Conservation (phyloP, 2,329 filamentous ascomycete species). For the Delphinella strobiligena region DNA sequence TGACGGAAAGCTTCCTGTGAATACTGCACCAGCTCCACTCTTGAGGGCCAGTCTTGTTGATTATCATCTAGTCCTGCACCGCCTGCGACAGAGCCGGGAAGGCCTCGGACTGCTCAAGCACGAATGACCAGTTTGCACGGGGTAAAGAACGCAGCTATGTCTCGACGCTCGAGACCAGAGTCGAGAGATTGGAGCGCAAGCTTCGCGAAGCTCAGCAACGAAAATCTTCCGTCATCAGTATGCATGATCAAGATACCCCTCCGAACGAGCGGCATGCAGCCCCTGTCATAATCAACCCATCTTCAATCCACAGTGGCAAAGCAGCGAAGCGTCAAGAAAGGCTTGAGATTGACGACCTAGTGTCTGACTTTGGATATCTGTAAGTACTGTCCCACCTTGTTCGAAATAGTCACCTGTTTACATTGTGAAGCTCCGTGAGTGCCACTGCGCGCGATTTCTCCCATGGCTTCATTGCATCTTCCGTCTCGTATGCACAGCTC, state of each 20-base stretch:
- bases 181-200: conserved; percentile 75
- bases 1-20: conserved; percentile 73
- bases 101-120: conserved; percentile 77
- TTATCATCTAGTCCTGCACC: conserved; percentile 56
- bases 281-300: neutral
- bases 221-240: conserved; percentile 57
- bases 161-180: conserved; percentile 79
- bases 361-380: conserved; percentile 89
- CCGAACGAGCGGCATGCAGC: neutral
- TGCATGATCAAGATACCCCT: conserved; percentile 39
- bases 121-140: conserved; percentile 88
- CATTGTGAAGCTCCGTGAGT: conserved; percentile 61
- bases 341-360: conserved; percentile 78
- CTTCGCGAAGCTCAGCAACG: conserved; percentile 54
- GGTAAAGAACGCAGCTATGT: conserved; percentile 97
- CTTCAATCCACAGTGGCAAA: conserved; percentile 15
- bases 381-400: conserved; percentile 31
- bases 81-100: conserved; percentile 88
- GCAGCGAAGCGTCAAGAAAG: conserved; percentile 52
- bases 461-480: conserved; percentile 63
- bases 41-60: neutral
- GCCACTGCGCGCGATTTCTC: conserved; percentile 81
- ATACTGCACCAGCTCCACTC: conserved; percentile 1
- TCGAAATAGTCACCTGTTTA: conserved; percentile 7
- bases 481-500: conserved; percentile 85